Evolutionary conservation across 768 basidiomycete species (phyloP).

Genomic region (Boletus tomentosulus): DNA sequence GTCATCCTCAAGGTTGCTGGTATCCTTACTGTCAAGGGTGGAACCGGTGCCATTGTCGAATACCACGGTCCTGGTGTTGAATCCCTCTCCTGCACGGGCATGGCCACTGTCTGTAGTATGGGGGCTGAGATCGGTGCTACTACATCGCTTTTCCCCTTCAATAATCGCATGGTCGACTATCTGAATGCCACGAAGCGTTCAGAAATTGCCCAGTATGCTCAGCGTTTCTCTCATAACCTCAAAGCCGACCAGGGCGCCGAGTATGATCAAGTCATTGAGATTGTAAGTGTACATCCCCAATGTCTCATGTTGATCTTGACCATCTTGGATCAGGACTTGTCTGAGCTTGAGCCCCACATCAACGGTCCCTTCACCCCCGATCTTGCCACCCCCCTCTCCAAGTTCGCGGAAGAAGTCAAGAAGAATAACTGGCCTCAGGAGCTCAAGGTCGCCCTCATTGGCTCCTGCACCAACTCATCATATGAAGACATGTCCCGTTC

Average conservation of each 20-base stretch:
- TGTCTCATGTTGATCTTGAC: not conserved
- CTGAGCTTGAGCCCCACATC: conserved; percentile 97
- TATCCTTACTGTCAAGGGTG: conserved; percentile 98
- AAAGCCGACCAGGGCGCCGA: conserved; percentile 83
- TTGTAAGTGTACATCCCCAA: conserved; percentile 46
- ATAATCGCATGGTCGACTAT: conserved; percentile 89
- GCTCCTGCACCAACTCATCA: conserved; percentile 99
- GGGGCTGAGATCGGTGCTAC: conserved; percentile 99
- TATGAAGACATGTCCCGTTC: conserved; percentile 99
- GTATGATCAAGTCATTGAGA: conserved; percentile 92
- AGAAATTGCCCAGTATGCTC: conserved; percentile 85
- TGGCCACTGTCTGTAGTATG: conserved; percentile 99
- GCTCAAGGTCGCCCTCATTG: conserved; percentile 95
- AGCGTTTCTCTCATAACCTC: conserved; percentile 86
- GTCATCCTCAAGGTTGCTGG: conserved; percentile 99
- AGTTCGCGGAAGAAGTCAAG: conserved; percentile 88
- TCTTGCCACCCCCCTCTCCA: conserved; percentile 96
- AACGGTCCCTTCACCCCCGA: conserved; percentile 99
- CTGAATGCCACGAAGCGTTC: conserved; percentile 91
- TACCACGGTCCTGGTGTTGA: conserved; percentile 95
- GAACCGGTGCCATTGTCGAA: conserved; percentile 98
- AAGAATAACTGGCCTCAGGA: conserved; percentile 96
- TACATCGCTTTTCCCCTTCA: conserved; percentile 98
- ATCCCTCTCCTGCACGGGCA: conserved; percentile 95
- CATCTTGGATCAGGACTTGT: conserved; percentile 62